Evolutionary conservation across 2,329 filamentous ascomycete genomes (phyloP), one percentile per base, ranked within the genome.

Genomic region (Fusarium lyarnte): DNA sequence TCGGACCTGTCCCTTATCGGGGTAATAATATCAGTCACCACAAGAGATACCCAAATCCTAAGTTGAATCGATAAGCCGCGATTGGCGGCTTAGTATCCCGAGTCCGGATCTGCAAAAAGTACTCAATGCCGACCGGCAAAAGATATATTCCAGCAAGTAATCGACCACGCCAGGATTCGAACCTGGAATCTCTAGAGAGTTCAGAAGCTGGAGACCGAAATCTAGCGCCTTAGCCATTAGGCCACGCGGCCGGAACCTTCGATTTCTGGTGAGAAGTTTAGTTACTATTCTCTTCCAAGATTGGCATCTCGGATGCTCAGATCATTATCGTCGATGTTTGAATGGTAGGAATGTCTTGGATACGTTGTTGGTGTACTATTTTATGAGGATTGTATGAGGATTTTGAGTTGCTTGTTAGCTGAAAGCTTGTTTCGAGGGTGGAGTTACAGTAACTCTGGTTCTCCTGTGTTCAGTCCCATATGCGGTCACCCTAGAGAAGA

Each of bases 201-300:
- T 76, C 66, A 63, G 60, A 74, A 35, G 64, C 36, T 35, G 36
- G 39, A 36, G 68, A 77, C 81, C 81, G 81, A 83, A 83, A 83
- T 83, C 81, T 83, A 80, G 79, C 81, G 81, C 81, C 79, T 81
- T 83, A 82, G 72, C 81, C 81, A 83, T 83, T 83, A 81, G 79
- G 81, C 81, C 80, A 83, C 80, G 81, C 81, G 81, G 81, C 81
- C 80, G 72, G 64, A 69, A 63, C 25, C 31, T 58, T 55, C 51
- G 4, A 53, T 36, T 21, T 57, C 39, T 16, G 49, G 46, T 58
- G 23, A 14, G 19, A 19, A 31, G 4, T 9, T 1, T 4, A 7
- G 1, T 2, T 2, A 5, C 5, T 64, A 62, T 52, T 33, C 3
- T 27, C 5, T 5, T 21, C 2, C 12, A 69, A 46, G 10, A 33